Evolutionary conservation across 2,329 filamentous ascomycete genomes (phyloP), one percentile per base, ranked within the genome.

Genomic region (Coniella vitis): DNA sequence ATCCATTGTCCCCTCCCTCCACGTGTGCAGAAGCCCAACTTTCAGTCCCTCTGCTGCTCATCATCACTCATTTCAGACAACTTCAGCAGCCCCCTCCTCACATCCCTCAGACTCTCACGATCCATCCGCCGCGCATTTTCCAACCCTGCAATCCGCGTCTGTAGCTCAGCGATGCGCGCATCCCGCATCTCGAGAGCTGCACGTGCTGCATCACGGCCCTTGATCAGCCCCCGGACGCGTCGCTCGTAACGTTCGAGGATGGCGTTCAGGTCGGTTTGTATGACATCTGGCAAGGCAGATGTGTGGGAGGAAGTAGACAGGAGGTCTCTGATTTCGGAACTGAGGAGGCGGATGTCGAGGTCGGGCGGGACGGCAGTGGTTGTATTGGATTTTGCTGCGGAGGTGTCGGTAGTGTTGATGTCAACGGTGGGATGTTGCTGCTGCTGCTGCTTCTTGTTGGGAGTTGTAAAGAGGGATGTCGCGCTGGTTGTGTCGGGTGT

Each of bases 121-220:
- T 53, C 42, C 43, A 45, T 45, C 16, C 19, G 39, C 41, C 55
- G 38, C 32, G 45, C 45, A 20, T 66, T 66, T 60, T 75, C 70
- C n/a, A 75, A 57, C 14, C 60, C 63, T 7, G 57, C 58, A 4
- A 73, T 56, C 25, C 61, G 58, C 35, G 60, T 60, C 58, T 71
- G 64, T 46, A 75, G 51, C 45, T 56, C 53, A 4, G 63, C 63
- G 37, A 68, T 65, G 44, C 59, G 62, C n/a, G 59, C 59, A 25
- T 91, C 83, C 55, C 82, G 83, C 4, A 73, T 71, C 59, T 79
- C 81, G 31, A 87, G 60, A 4, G 75, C 76, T 8, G 76, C 63
- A n/a, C 86, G 69, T 3, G 78, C 74, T 7, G 84, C 76, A 52
- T 91, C 85, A 2, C 86, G 71, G 0, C 84, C 84, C 53, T 75